These are phyloP conservation scores for Pugionium dolabratum DNA, from an alignment of 345 rosid species.

Conservation along the genomic window DNA sequence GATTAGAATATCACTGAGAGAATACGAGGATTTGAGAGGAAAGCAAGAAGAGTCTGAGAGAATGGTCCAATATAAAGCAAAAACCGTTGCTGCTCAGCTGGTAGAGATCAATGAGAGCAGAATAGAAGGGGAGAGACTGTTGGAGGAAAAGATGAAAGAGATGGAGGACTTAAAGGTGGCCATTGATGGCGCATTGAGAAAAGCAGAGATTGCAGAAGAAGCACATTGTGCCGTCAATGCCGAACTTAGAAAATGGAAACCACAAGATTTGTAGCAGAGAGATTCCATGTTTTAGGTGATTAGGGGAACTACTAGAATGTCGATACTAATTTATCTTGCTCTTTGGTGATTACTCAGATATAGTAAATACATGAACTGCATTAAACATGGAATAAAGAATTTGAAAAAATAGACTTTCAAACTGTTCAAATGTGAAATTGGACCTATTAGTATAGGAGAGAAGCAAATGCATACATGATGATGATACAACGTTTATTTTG, in stretches of 20 bases:
- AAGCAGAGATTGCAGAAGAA: slow-evolving; percentile 68
- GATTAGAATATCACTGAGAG: slow-evolving; percentile 58
- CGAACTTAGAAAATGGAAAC: slow-evolving; percentile 69
- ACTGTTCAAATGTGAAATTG: slow-evolving; percentile 2
- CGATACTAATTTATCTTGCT: slow-evolving; percentile 9
- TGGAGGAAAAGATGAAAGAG: slow-evolving; percentile 58
- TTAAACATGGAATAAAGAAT: slow-evolving; percentile 20
- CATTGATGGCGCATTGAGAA: slow-evolving; percentile 64
- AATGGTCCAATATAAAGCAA: slow-evolving; percentile 54
- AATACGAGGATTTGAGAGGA: slow-evolving; percentile 53
- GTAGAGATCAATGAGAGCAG: slow-evolving; percentile 52
- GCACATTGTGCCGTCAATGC: slow-evolving; percentile 61
- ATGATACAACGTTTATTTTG: too few relatives aligned
- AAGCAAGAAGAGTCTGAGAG: slow-evolving; percentile 54
- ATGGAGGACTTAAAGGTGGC: slow-evolving; percentile 60
- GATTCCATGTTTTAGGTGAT: slow-evolving; percentile 25
- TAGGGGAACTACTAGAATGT: slow-evolving; percentile 34
- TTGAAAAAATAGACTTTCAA: neutral
- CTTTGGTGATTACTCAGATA: slow-evolving; percentile 3
- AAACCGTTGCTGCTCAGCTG: slow-evolving; percentile 50
- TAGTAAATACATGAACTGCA: slow-evolving; percentile 17
- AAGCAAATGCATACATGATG: neutral
- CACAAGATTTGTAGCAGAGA: slow-evolving; percentile 35
- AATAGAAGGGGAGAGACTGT: slow-evolving; percentile 45
- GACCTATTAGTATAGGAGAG: neutral